Conservation (phyloP, 352 stramenopile genomes). For the Globisporangium iwayamae region DNA sequence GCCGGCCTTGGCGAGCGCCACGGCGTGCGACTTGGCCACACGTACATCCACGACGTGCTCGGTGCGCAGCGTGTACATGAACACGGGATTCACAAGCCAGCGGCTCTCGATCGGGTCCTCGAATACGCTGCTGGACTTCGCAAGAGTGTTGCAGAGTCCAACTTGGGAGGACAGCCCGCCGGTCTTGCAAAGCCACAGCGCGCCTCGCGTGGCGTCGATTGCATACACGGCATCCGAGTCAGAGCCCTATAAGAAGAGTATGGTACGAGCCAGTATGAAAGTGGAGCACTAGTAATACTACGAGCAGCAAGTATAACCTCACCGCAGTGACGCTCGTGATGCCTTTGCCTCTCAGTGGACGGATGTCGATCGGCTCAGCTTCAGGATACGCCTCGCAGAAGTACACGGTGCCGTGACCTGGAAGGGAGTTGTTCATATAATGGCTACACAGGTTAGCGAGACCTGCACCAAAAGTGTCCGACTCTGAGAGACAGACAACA, state of each 20-base stretch:
- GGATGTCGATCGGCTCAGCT: conserved; percentile 48
- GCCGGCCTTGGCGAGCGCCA: conserved; percentile 80
- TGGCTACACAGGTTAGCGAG: background rate
- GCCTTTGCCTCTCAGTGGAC: conserved; percentile 54
- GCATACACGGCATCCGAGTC: conserved; percentile 74
- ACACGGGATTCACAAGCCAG: conserved; percentile 70
- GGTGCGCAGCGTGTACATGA: conserved; percentile 55
- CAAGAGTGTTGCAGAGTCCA: conserved; percentile 46
- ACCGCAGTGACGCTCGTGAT: conserved; percentile 60
- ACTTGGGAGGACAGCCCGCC: conserved; percentile 61
- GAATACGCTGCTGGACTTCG: conserved; percentile 19
- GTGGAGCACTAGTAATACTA: too few relatives aligned
- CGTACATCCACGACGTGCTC: conserved; percentile 54
- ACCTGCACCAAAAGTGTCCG: background rate
- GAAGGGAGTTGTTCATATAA: background rate
- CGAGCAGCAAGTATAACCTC: background rate
- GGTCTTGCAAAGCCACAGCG: conserved; percentile 73
- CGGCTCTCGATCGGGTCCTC: conserved; percentile 47
- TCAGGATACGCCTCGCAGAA: conserved; percentile 49
- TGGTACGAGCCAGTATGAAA: background rate
- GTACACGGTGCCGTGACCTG: conserved; percentile 65
- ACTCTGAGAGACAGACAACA: background rate
- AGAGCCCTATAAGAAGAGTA: conserved; percentile 26
- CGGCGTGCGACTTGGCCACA: conserved; percentile 48
- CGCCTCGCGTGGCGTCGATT: conserved; percentile 46